Evolutionary conservation across 176 grass and related monocot genomes (phyloP).

Genomic region (Hordeum marinum): DNA sequence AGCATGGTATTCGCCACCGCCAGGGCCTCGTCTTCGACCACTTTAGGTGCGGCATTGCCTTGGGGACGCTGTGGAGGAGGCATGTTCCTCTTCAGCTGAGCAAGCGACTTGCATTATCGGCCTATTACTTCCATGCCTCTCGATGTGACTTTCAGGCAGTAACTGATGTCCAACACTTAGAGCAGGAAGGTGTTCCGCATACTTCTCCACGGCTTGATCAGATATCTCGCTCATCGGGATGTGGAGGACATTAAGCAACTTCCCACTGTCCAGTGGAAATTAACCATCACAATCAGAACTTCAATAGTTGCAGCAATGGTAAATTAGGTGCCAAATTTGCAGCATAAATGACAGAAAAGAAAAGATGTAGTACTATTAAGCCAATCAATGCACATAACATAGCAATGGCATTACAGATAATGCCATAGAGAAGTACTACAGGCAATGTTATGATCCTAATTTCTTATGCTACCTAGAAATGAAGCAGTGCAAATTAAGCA

Average conservation of each 20-base stretch:
- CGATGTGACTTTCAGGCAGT: slow-evolving; percentile 41
- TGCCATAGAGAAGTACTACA: background rate
- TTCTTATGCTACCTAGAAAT: background rate
- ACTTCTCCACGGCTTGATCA: slow-evolving; percentile 36
- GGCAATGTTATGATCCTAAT: background rate
- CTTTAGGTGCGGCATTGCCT: slow-evolving; percentile 4
- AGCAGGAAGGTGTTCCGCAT: slow-evolving; percentile 9
- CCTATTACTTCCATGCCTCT: slow-evolving; percentile 46
- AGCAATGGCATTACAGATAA: background rate
- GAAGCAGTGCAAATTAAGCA: background rate
- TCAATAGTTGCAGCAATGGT: background rate
- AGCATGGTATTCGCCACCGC: slow-evolving; percentile 45
- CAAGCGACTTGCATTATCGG: slow-evolving; percentile 41
- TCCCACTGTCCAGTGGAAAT: slow-evolving; percentile 27
- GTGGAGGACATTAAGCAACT: slow-evolving; percentile 40
- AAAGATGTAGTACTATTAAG: background rate
- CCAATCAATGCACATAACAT: background rate
- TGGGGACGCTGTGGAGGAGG: slow-evolving; percentile 28
- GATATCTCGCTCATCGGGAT: slow-evolving; percentile 58
- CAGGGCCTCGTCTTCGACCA: slow-evolving; percentile 34
- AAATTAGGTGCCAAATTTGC: background rate
- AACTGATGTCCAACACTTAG: slow-evolving; percentile 53
- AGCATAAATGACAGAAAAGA: background rate
- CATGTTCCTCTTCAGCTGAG: slow-evolving; percentile 59
- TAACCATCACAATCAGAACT: background rate